Base-by-base conservation (phyloP, 345 rosid species). In the Heritiera fomes region DNA sequence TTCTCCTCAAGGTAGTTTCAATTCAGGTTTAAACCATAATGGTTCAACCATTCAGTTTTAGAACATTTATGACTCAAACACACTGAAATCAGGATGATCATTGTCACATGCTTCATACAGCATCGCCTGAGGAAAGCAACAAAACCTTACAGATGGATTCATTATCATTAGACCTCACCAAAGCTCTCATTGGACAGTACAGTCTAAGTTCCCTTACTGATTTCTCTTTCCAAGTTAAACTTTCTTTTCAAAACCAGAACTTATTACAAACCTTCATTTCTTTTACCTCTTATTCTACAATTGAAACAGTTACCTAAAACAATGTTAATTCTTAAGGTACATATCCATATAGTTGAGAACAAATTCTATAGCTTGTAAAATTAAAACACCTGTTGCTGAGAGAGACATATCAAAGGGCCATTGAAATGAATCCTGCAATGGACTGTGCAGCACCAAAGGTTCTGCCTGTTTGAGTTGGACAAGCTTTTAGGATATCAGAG, bases 371-470 rank as follows among this genome's bases (percentile, higher is more conserved):
- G 71, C 43, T 68, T 76, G 49, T 74, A 47, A 79, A 79, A 46
- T 32, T 47, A 23, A 50, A 34, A 14, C 58, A 70, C 20, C 61
- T 45, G 74, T 63, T 47, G 74, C 71, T 52, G 79, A 84, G 85
- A 83, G 72, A 68, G 89, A 87, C 87, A 30, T 20, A 70, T 84
- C 86, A 84, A 64, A 68, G 65, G 38, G 76, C 10, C 62, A 68
- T 79, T 71, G 63, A 66, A 30, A 58, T 71, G 75, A 77, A 84
- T 62, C 41, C 60, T 38, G 70, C 72, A 75, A 69, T 82, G 84
- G 64, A 73, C 74, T 80, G 81, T 75, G 71, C 70, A 65, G 84
- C 83, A 79, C 79, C 77, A 69, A 34, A 45, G 75, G 67, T 50
- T 81, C 75, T 82, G 83, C 80, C 66, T 47, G 69, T 82, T 59